These are phyloP conservation scores for Fusarium sp. DNA, from an alignment of 2,329 filamentous ascomycete species.

Conservation along the genomic window DNA sequence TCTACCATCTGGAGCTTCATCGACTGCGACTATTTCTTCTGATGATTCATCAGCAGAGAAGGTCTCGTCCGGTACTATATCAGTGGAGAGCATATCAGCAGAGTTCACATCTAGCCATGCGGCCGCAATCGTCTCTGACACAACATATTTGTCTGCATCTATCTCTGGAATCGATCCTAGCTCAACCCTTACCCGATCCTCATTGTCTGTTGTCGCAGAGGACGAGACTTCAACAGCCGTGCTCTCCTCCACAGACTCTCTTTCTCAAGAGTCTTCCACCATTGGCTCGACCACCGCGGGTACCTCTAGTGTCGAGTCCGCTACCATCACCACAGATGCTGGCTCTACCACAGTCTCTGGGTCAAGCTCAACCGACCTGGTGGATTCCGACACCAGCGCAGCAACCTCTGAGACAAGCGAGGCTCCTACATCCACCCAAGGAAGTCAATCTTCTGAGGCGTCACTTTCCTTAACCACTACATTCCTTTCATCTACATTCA, in stretches of 20 bases:
- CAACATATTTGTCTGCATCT: not conserved
- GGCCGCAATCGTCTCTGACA: not conserved
- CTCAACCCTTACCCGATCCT: not conserved
- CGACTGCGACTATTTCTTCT: no score
- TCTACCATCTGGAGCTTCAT: no score
- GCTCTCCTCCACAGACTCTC: not conserved
- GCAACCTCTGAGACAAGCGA: not conserved
- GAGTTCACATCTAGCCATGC: no score
- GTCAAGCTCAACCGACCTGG: not conserved
- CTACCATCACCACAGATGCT: not conserved
- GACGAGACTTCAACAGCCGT: not conserved
- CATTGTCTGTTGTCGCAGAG: not conserved
- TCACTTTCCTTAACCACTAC: constrained; percentile 18
- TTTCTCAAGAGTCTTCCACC: not conserved
- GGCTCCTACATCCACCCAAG: not conserved
- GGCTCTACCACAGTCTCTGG: no score
- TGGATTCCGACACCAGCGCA: not conserved
- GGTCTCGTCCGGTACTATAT: no score
- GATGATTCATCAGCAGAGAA: no score
- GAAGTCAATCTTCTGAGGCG: constrained; percentile 6
- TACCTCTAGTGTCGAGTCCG: not conserved
- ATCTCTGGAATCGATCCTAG: not conserved
- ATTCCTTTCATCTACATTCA: constrained; percentile 17
- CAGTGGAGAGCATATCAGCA: no score
- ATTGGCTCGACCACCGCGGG: not conserved